Percentiles rank a stretch among this genome's conserved stretches.
These are phyloP conservation scores for Diaporthe sp. DNA, from an alignment of 2,329 filamentous ascomycete genomes.

Conservation along the genomic window DNA sequence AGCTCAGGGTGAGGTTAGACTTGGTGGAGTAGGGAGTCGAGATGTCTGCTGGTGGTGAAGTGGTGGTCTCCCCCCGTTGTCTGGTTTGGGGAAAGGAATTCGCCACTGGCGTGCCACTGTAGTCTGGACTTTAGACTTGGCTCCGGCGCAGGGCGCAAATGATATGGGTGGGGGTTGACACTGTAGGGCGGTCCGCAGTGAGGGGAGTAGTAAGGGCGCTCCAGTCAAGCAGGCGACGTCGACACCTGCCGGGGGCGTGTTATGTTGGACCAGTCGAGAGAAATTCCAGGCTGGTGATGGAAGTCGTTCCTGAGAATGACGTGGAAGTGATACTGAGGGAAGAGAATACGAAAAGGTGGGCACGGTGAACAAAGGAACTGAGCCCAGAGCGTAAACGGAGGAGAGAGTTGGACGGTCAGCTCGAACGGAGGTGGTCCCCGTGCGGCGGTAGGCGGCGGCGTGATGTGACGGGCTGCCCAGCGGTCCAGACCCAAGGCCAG, in stretches of 20 bases:
- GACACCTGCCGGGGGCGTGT: neutral
- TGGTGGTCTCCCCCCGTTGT: slow-evolving; percentile 28
- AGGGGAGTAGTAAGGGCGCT: neutral
- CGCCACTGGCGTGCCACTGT: slow-evolving; percentile 33
- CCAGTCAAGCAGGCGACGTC: neutral
- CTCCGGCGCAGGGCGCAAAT: slow-evolving; percentile 12
- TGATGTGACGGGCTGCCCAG: neutral
- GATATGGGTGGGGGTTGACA: neutral
- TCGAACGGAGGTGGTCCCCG: slow-evolving; percentile 19
- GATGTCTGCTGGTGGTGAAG: neutral
- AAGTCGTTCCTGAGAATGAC: slow-evolving; percentile 18
- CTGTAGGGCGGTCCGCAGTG: neutral
- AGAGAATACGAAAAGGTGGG: slow-evolving; percentile 25
- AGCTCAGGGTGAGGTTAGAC: neutral
- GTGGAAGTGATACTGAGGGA: slow-evolving; percentile 26
- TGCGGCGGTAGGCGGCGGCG: slow-evolving; percentile 2
- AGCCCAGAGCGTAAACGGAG: slow-evolving; percentile 5
- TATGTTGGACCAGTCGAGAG: neutral
- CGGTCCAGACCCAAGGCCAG: slow-evolving; percentile 3
- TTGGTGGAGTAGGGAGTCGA: slow-evolving; percentile 20
- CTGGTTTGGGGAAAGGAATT: slow-evolving; percentile 21
- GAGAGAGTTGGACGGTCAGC: slow-evolving; percentile 16
- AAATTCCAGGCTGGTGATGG: slow-evolving; percentile 2
- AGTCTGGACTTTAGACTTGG: slow-evolving; percentile 14
- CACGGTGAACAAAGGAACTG: slow-evolving; percentile 27